phyloP scores from a whole-genome alignment of 2,329 filamentous ascomycete genomes.

The Fusarium guadeloupense region DNA sequence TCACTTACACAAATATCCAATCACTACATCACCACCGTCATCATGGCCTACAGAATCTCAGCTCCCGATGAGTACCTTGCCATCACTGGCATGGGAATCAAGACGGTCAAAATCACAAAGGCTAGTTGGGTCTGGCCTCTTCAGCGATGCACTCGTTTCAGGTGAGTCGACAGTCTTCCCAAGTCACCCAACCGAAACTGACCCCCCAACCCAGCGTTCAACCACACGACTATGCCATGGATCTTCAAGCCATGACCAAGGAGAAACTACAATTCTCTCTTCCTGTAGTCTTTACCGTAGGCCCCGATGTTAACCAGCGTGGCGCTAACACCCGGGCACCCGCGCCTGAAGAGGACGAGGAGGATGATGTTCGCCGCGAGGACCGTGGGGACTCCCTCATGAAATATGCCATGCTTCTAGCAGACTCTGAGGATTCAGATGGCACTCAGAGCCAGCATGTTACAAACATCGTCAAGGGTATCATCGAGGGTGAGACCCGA shows the following conservation, averaged over 20 bases:
- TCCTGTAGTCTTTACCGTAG: conserved; percentile 86
- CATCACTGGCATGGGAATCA: conserved; percentile 81
- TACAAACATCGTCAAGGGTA: conserved; percentile 86
- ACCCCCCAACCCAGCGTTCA: conserved; percentile 60
- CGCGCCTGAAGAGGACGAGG: conserved; percentile 10
- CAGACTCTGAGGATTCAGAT: conserved; percentile 64
- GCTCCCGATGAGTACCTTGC: conserved; percentile 86
- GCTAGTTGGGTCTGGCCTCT: conserved; percentile 77
- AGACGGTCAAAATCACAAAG: conserved; percentile 80
- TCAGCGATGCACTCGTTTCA: conserved; percentile 69
- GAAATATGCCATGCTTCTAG: conserved; percentile 85
- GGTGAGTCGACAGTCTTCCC: conserved; percentile 1
- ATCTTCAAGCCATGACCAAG: conserved; percentile 86
- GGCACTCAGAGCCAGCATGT: conserved; percentile 66
- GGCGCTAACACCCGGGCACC: conserved; percentile 55
- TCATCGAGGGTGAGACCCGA: conserved; percentile 88
- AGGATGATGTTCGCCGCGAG: conserved; percentile 50
- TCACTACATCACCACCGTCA: conserved; percentile 2
- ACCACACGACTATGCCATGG: conserved; percentile 84
- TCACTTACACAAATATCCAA: not conserved
- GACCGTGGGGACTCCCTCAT: conserved; percentile 71
- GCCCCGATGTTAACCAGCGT: conserved; percentile 74
- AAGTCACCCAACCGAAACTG: not conserved
- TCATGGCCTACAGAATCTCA: conserved; percentile 73
- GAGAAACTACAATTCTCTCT: conserved; percentile 87